A percentile compares a stretch with the other conserved stretches of the same genome.
Conservation (phyloP, 2,329 filamentous ascomycete species). For the Microdochium trichocladiopsis region DNA sequence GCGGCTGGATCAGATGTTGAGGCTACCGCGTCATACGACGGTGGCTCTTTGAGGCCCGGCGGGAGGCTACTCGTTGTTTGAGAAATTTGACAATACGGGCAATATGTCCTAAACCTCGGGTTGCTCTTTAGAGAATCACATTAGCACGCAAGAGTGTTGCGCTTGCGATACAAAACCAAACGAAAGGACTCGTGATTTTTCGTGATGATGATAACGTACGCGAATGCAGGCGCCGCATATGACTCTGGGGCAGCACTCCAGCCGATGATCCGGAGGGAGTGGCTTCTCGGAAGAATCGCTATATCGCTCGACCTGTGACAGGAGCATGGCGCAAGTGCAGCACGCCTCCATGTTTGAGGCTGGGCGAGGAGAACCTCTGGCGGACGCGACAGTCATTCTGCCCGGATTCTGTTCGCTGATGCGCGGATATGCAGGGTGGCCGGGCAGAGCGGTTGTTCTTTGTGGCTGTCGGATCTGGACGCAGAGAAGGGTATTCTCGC, state of each 20-base stretch:
- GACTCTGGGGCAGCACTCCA: constrained; percentile 62
- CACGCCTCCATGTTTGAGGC: constrained; percentile 37
- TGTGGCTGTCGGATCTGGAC: too few relatives aligned
- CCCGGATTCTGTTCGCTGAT: background rate
- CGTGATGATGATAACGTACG: constrained; percentile 33
- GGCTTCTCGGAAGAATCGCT: constrained; percentile 54
- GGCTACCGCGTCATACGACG: constrained; percentile 46
- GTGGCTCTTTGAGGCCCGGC: constrained; percentile 62
- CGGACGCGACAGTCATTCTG: background rate
- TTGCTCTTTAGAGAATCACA: constrained; percentile 40
- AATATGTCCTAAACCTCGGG: constrained; percentile 57
- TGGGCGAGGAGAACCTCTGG: background rate
- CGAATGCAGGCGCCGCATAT: constrained; percentile 67
- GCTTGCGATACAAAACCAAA: too few relatives aligned
- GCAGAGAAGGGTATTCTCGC: too few relatives aligned
- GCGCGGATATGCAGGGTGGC: too few relatives aligned
- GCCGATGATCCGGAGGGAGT: constrained; percentile 48
- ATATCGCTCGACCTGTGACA: constrained; percentile 45
- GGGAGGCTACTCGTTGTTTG: constrained; percentile 47
- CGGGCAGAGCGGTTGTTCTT: too few relatives aligned
- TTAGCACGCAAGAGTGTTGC: background rate
- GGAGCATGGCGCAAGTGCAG: constrained; percentile 62
- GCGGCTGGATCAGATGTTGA: constrained; percentile 16
- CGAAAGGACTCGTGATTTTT: background rate
- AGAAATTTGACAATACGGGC: constrained; percentile 73